These are phyloP conservation scores for Datura wrightii DNA, from an alignment of 257 asterid species.

Conservation along the genomic window DNA sequence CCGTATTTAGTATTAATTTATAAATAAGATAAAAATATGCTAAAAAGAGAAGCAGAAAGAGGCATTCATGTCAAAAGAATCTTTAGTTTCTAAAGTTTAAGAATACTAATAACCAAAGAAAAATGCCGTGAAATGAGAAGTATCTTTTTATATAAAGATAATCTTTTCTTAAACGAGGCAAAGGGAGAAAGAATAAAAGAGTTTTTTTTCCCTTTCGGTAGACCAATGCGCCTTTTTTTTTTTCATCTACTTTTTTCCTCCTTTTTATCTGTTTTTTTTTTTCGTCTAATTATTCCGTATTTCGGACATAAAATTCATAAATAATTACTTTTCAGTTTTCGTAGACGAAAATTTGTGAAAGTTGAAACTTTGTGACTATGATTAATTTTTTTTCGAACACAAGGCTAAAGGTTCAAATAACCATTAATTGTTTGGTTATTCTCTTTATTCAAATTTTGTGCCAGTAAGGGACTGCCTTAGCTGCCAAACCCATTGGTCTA, in stretches of 20 bases:
- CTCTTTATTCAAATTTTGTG: not conserved
- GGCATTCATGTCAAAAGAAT: not conserved
- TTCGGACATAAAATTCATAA: no score
- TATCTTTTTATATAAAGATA: not conserved
- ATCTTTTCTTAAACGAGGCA: not conserved
- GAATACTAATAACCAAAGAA: not conserved
- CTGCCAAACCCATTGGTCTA: not conserved
- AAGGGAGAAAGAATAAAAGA: not conserved
- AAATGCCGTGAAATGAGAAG: not conserved
- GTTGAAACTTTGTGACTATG: no score
- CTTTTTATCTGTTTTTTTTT: not conserved
- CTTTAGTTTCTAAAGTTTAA: not conserved
- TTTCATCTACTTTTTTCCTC: not conserved
- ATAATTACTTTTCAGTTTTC: no score
- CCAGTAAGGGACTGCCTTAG: not conserved
- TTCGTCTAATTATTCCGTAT: not conserved
- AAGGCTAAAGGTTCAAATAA: no score
- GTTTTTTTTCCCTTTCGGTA: not conserved
- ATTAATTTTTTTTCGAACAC: no score
- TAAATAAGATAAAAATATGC: not conserved
- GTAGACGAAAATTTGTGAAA: no score
- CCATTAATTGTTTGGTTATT: not conserved
- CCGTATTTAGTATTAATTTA: no score
- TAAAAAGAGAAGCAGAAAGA: not conserved
- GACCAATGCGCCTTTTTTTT: not conserved